Base-by-base conservation (phyloP, 2,329 filamentous ascomycete species). In the Rutstroemia sp. region DNA sequence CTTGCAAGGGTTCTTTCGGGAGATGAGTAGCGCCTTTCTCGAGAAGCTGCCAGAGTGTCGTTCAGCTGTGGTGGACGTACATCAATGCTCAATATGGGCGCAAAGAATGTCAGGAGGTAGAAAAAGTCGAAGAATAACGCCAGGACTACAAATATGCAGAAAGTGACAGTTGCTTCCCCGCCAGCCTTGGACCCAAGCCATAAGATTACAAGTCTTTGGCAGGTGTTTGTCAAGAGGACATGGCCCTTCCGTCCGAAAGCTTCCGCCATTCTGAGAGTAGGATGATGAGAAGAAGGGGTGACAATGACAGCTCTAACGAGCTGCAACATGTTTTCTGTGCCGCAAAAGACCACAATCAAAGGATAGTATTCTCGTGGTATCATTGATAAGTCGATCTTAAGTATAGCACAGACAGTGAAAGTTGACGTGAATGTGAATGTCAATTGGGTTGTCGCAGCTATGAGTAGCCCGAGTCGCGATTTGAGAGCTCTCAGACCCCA, bases 61-160 rank as follows among this genome's bases (percentile, higher is more conserved):
- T 86, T 85, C 67, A 92, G 88, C 71, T 92, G 88, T 57, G 87
- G 82, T 62, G 88, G 79, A 21, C 85, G 81, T 9, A 92, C 87
- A 68, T 92, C 88, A 45, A 92, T 84, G 65, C 87, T 91, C 23
- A 92, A 74, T 12, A 92, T 87, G 1, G 88, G 83, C 3, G 91
- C 76, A 66, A 92, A 92, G 71, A 91, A 92, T 0, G 88, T 92
- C 7, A 89, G 79, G 21, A 91, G 77, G 65, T 88, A 91, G 65
- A 91, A 83, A 60, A 88, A 87, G 70, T 92, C 88, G 64, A 92
- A 86, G 0, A 87, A 71, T 14, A 90, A 81, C 1, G 88, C 89
- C 52, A 92, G 81, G 2, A 85, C 85, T 3, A 86, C 84, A 69
- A 92, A 92, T 1, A 80, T 80, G 71, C 88, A 92, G 64, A 92